Conservation (phyloP, 2,329 filamentous ascomycete species). For the Apiospora pterosperma region DNA sequence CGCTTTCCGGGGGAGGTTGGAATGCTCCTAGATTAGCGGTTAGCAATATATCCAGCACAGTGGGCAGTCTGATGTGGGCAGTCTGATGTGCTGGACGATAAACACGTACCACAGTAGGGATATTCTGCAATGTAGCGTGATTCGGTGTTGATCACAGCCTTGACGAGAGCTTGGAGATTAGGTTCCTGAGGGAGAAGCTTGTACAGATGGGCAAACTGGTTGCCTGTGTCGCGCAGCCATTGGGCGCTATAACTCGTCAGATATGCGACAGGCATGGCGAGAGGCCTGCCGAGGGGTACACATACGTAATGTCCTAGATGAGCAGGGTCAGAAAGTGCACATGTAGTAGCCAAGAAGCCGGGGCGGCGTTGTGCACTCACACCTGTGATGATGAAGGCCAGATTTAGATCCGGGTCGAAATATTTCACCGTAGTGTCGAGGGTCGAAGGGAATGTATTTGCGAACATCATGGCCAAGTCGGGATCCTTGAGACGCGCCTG, state of each 20-base stretch:
- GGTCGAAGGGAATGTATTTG: background rate
- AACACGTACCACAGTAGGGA: background rate
- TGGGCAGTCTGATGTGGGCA: background rate
- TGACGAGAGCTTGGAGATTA: constrained; percentile 1
- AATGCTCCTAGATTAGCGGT: background rate
- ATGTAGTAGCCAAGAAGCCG: too few species aligned
- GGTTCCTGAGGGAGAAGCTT: background rate
- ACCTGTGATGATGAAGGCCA: constrained; percentile 4
- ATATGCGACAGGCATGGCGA: fast-evolving
- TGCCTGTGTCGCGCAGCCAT: constrained; percentile 6
- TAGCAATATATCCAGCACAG: background rate
- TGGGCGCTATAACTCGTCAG: background rate
- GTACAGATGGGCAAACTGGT: constrained; percentile 6
- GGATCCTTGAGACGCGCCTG: constrained; percentile 4
- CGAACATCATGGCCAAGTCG: constrained; percentile 1
- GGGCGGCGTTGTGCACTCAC: background rate
- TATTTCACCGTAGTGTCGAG: constrained; percentile 5
- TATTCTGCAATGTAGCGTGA: constrained; percentile 5
- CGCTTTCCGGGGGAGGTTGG: constrained; percentile 3
- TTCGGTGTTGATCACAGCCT: constrained; percentile 5
- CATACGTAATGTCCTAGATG: background rate
- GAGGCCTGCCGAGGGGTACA: background rate
- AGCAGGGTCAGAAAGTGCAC: background rate
- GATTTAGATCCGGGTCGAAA: background rate
- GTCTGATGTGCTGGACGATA: too few species aligned